A percentile compares a stretch with the other conserved stretches of the same genome.
These are phyloP conservation scores for Salvia sclarea DNA, from an alignment of 305 asterid genomes.

Conservation along the genomic window DNA sequence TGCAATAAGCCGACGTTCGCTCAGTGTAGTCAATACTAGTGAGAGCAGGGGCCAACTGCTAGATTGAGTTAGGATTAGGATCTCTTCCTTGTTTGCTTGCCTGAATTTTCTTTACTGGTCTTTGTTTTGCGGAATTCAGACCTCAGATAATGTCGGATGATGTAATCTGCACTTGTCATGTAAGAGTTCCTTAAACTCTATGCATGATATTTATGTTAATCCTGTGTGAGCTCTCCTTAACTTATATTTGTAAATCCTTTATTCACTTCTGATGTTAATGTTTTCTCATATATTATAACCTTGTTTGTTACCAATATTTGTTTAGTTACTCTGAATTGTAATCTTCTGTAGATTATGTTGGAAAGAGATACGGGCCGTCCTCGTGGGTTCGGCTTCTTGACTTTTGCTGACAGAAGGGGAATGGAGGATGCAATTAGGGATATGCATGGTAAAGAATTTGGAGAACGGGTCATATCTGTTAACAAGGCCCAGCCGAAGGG, in stretches of 20 bases:
- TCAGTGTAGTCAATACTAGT: conserved; percentile 14
- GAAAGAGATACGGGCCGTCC: conserved; percentile 98
- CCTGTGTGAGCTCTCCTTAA: conserved; percentile 1
- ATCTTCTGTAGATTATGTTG: conserved; percentile 63
- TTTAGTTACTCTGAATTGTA: conserved; percentile 28
- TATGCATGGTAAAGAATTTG: conserved; percentile 93
- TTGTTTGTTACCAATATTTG: not conserved
- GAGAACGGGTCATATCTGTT: conserved; percentile 83
- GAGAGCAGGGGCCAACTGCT: conserved; percentile 25
- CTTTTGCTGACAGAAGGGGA: conserved; percentile 85
- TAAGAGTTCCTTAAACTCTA: conserved; percentile 45
- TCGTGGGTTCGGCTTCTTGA: conserved; percentile 95
- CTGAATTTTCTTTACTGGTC: conserved; percentile 37
- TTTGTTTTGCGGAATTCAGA: conserved; percentile 39
- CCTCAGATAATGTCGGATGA: conserved; percentile 42
- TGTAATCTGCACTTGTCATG: conserved; percentile 50
- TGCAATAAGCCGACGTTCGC: conserved; percentile 1
- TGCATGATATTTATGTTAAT: conserved; percentile 17
- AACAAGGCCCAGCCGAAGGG: conserved; percentile 95
- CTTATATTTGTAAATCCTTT: not conserved
- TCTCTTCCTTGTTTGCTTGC: conserved; percentile 37
- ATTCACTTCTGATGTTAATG: not conserved
- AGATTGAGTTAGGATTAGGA: conserved; percentile 28
- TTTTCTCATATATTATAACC: not conserved
- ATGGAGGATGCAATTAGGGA: conserved; percentile 96